Conservation (phyloP, 2,329 filamentous ascomycete genomes). For the Rhynchosporium secalis region DNA sequence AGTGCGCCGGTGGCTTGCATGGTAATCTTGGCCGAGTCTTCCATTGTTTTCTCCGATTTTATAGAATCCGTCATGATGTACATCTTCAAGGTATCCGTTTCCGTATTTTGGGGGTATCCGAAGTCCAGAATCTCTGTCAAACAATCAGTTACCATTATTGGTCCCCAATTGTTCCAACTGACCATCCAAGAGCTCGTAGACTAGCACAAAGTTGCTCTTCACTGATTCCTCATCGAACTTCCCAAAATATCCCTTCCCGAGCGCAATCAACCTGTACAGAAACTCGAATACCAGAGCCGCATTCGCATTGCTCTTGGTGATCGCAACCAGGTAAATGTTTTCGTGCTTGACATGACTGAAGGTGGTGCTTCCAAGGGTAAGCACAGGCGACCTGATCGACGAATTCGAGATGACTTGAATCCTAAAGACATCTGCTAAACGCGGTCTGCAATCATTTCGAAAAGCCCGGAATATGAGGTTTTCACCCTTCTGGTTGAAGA, state of each 20-base stretch:
- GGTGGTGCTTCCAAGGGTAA: slow-evolving; percentile 95
- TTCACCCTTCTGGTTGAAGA: slow-evolving; percentile 99
- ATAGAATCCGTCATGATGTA: slow-evolving; percentile 99
- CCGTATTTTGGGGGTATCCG: slow-evolving; percentile 97
- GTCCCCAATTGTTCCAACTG: slow-evolving; percentile 33
- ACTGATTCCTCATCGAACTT: slow-evolving; percentile 99
- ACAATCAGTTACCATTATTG: slow-evolving; percentile 20
- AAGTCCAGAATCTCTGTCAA: slow-evolving; percentile 91
- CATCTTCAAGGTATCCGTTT: slow-evolving; percentile 99
- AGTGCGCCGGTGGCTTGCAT: slow-evolving; percentile 98
- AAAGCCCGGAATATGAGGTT: slow-evolving; percentile 99
- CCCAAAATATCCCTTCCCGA: slow-evolving; percentile 95
- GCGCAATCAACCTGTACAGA: slow-evolving; percentile 83
- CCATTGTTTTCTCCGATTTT: slow-evolving; percentile 81
- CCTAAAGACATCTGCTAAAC: slow-evolving; percentile 97
- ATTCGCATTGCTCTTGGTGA: slow-evolving; percentile 99
- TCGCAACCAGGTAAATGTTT: slow-evolving; percentile 96
- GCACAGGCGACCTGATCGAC: slow-evolving; percentile 81
- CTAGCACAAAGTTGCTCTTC: slow-evolving; percentile 99
- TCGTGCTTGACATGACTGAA: slow-evolving; percentile 99
- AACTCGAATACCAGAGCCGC: slow-evolving; percentile 98
- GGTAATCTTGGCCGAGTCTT: slow-evolving; percentile 96
- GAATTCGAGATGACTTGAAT: slow-evolving; percentile 99
- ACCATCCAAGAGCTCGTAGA: slow-evolving; percentile 97
- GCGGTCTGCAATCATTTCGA: slow-evolving; percentile 95